Base-by-base conservation (phyloP, 2,329 filamentous ascomycete species). In the Dactylellina haptotyla region DNA sequence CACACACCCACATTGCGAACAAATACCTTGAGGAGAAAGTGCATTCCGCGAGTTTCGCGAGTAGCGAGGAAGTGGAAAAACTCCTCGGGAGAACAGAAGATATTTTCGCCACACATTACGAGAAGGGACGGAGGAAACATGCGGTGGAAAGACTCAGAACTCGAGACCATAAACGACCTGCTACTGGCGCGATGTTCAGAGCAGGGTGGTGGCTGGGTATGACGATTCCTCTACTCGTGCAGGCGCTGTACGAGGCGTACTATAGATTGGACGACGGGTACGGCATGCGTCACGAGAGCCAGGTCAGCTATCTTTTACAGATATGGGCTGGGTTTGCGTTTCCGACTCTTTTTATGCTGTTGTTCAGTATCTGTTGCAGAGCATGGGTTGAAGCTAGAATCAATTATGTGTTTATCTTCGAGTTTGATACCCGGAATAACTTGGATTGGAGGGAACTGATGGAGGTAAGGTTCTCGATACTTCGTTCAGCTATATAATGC, bases 331-430 rank as follows among this genome's bases (percentile, higher is more conserved):
- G 95, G 1, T 97, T 96, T 80, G 96, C 97, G 77, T 84, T 98
- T 26, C 88, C 92, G 81, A 85, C 96, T 3, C 85, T 92, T 46
- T 84, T 98, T 18, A 89, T 96, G 78, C 83, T 90, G 8, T 82
- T 96, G n/a, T 98, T 98, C 79, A 92, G 90, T 78, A 78, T 97
- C 34, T 89, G 93, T 78, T 96, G 93, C 80, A 88, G 89, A 64
- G 82, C 96, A 14, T 99, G 94, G 92, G 87, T 88, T 4, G 84
- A 83, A 57, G 88, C 89, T 80, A 96, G 94, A 81, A 91, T 99
- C 81, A 99, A 99, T 80, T 98, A 98, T 80, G 87, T 90, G 61
- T 97, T 97, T 80, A 92, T 98, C 77, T 99, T 99, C 79, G 95
- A 99, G 82, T 95, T 97, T 79, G 93, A 98, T 83, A 89, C 89